Evolutionary conservation across 768 basidiomycete genomes (phyloP), one percentile per base, ranked within the genome.

Genomic region (Podaxis carcinomalis): DNA sequence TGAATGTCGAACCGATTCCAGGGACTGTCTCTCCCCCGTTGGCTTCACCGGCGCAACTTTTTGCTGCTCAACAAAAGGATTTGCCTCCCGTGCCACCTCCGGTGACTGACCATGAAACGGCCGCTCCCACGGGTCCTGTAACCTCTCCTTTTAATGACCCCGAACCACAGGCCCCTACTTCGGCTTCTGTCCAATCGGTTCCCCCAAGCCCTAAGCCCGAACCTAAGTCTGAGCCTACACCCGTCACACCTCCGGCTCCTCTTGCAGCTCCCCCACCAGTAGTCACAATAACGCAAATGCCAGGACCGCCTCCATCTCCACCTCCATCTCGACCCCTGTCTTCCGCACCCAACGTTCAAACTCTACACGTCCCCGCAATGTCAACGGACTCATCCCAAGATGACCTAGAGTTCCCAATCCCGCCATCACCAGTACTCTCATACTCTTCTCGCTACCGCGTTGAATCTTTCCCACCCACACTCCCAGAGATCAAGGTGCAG

Each of bases 401-500:
- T 21, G 65, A 72, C 1, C 68, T 74, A 36, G 70, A 78, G 14
- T 80, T 79, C 72, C 72, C 75, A 32, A 67, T 70, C 3, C 75
- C 79, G 21, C 73, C 77, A 0, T 76, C 78, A 6, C 77, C 75
- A 2, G 69, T 64, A 1, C 67, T 68, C 56, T 62, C 72, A 51
- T 64, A 66, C 44, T 61, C 72, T 28, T 68, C 74, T 36, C 73
- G 76, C 62, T 72, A 75, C 62, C 79, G 83, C 60, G 67, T 83
- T 59, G 70, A 81, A 44, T 84, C 84, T 2, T 68, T 61, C 32
- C 84, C 85, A 40, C 84, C 84, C 7, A 78, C 68, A 37, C 75
- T 86, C 7, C 85, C 84, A 21, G 84, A 85, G 68, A 80, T 84
- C 67, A 56, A 73, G 49, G 62, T 83, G 35, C 74, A 78, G 53